Evolutionary conservation across 2,329 filamentous ascomycete species (phyloP).

Genomic region (Calonectria multiphialidica): DNA sequence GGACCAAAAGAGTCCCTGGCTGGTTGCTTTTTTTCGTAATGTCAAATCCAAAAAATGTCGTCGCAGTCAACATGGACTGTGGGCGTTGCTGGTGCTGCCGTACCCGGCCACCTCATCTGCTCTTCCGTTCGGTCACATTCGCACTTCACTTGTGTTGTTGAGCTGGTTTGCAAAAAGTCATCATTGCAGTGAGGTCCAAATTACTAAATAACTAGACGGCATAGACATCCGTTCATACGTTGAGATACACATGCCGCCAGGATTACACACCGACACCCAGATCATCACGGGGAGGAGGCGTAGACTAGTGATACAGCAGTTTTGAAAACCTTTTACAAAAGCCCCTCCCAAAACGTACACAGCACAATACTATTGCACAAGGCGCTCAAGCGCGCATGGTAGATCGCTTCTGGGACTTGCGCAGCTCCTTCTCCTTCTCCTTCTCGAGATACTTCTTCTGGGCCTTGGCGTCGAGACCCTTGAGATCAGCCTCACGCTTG

Average conservation of each 20-base stretch:
- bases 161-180: not conserved
- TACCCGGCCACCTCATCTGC: not conserved
- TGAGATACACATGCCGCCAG: not conserved
- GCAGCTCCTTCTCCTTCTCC: constrained; percentile 80
- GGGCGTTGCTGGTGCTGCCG: constrained; percentile 2
- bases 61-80: constrained; percentile 9
- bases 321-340: constrained; percentile 29
- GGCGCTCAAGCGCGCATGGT: constrained; percentile 61
- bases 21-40: constrained; percentile 18
- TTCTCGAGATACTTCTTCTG: constrained; percentile 89
- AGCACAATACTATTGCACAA: not conserved
- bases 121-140: not conserved
- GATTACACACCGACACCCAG: constrained; percentile 1
- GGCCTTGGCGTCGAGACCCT: constrained; percentile 81
- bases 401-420: constrained; percentile 66
- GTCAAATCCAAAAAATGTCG: constrained; percentile 23
- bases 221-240: not conserved
- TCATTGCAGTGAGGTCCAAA: constrained; percentile 9
- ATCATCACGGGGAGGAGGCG: not conserved
- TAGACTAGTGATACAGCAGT: constrained; percentile 24
- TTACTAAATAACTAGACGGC: constrained; percentile 23
- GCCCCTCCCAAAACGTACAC: not conserved
- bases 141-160: too few relatives aligned
- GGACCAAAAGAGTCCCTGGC: not conserved
- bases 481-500: constrained; percentile 88